Evolutionary conservation across 257 asterid genomes (phyloP).

Genomic region (Solanum pennellii): DNA sequence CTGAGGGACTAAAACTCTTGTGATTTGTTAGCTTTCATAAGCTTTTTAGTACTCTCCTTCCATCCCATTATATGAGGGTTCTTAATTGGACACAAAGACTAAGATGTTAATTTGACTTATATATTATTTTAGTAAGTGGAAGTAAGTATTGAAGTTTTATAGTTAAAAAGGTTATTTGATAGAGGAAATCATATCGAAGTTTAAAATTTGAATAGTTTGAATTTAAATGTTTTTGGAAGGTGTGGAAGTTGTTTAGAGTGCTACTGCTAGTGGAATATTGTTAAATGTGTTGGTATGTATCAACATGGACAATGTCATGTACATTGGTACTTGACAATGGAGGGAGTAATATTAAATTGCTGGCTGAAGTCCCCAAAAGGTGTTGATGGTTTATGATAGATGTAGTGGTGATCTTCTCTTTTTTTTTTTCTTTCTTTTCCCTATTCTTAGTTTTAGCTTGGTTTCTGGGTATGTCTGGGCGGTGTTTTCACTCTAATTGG

Average conservation of each 20-base stretch:
- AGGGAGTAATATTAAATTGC: background rate
- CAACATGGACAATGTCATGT: background rate
- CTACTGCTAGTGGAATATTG: background rate
- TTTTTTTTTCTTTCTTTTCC: background rate
- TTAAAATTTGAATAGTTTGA: background rate
- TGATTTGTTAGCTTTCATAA: background rate
- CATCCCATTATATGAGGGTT: background rate
- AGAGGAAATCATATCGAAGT: background rate
- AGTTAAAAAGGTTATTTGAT: background rate
- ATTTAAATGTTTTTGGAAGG: background rate
- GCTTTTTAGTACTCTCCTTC: background rate
- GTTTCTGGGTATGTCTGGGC: background rate
- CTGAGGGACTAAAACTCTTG: background rate
- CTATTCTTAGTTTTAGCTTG: background rate
- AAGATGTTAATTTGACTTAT: background rate
- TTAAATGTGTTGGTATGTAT: background rate
- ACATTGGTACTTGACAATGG: background rate
- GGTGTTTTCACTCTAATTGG: background rate
- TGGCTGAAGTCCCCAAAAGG: background rate
- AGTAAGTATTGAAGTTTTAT: background rate
- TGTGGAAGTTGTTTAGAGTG: background rate
- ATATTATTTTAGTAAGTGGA: background rate
- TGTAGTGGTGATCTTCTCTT: background rate
- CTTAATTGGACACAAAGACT: background rate
- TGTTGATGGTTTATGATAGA: background rate